Base-by-base conservation (phyloP, 306 rosid species). In the Luffa acutangula region DNA sequence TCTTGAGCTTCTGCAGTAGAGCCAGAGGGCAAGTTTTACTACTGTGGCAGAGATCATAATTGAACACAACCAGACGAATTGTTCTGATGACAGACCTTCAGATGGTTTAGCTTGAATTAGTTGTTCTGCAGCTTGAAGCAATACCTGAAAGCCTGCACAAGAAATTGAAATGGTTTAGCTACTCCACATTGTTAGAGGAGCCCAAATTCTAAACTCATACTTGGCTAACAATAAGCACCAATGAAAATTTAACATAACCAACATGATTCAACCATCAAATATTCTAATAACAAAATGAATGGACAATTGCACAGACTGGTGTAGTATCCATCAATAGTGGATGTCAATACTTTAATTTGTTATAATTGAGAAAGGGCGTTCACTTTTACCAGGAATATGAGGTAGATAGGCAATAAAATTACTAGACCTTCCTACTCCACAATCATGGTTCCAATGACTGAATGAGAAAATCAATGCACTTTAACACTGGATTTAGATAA, bases 21-120 rank as follows among this genome's bases (percentile, higher is more conserved):
- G 1, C 99, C 99, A 95, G 77, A 95, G 96, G 33, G 81, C 84
- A 73, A 95, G 90, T 83, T 95, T 95, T 79, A 93, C 98, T 33
- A 75, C 79, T 14, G 93, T 87, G 45, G 99, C 97, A 71, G 84
- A 85, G 83, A 90, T 36, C 99, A 95, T 95, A 57, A 95, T 95
- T 9, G 85, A 82, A 70, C 83, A 89, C 79, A 93, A 17, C 99
- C 98, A 95, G 70, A 36, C 73, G 70, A 95, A 67, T 67, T 95
- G 96, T 11, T 87, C 87, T 0, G 80, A 4, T 11, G 85, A 45
- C 96, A 95, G 85, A 80, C 83, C 76, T 54, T 87, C 96, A 18
- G 91, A 17, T 31, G 94, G 87, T 33, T 77, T 79, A 78, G 59
- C 70, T 80, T 79, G n/a, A 46, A 91, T 33, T 39, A 95, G 87